phyloP scores from a whole-genome alignment of 1,284 basidiomycete genomes.

The Papiliotrema terrestris region DNA sequence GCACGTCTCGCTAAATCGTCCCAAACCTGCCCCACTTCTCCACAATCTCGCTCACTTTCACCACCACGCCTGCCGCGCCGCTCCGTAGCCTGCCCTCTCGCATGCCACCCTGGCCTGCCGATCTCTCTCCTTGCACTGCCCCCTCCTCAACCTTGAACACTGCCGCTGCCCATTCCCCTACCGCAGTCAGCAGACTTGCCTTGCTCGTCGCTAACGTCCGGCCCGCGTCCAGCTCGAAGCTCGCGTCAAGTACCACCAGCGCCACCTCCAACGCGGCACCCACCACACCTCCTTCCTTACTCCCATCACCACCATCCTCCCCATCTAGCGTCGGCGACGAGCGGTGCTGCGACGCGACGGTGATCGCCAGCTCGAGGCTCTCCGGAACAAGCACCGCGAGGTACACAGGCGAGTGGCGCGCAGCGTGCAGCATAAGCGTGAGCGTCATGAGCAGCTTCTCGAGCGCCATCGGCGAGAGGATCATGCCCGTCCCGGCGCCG shows the following conservation, averaged over 20 bases:
- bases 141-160: constrained; percentile 63
- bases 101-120: constrained; percentile 61
- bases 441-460: constrained; percentile 72
- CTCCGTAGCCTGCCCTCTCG: constrained; percentile 55
- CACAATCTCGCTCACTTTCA: constrained; percentile 73
- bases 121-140: constrained; percentile 56
- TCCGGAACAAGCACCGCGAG: constrained; percentile 73
- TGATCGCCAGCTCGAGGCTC: constrained; percentile 73
- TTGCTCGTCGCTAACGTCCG: constrained; percentile 70
- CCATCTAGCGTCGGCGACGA: constrained; percentile 13
- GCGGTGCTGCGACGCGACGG: constrained; percentile 63
- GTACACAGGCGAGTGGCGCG: constrained; percentile 73
- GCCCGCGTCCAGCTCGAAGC: constrained; percentile 71
- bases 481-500: constrained; percentile 71
- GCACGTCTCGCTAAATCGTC: neutral
- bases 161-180: constrained; percentile 73
- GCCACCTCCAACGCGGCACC: constrained; percentile 71
- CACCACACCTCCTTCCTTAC: constrained; percentile 57
- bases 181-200: constrained; percentile 64
- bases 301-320: constrained; percentile 16
- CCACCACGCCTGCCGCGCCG: constrained; percentile 70
- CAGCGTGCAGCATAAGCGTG: constrained; percentile 74
- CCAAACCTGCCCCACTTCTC: constrained; percentile 62
- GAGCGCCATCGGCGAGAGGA: constrained; percentile 71
- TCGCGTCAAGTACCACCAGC: constrained; percentile 70